Percentiles rank a stretch among this genome's conserved stretches.
These are phyloP conservation scores for Neonectria neomacrospora DNA, from an alignment of 2,329 filamentous ascomycete genomes.

Conservation along the genomic window DNA sequence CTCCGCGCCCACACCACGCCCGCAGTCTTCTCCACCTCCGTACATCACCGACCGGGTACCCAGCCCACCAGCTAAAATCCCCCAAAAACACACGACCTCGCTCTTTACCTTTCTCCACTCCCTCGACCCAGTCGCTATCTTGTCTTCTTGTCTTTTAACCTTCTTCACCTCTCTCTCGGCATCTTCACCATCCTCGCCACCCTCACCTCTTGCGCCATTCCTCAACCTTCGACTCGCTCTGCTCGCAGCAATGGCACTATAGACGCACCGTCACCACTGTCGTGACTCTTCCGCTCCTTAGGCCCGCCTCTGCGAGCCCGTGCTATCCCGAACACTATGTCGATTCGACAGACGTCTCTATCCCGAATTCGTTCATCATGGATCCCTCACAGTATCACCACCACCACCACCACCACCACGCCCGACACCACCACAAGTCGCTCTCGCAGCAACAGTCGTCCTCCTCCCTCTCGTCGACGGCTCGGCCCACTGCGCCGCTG, in stretches of 20 bases:
- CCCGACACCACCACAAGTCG: slow-evolving; percentile 41
- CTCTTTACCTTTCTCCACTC: slow-evolving; percentile 39
- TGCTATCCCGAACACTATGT: slow-evolving; percentile 40
- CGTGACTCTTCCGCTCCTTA: slow-evolving; percentile 36
- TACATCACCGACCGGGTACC: slow-evolving; percentile 43
- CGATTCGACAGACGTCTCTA: slow-evolving; percentile 40
- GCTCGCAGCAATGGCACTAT: slow-evolving; percentile 43
- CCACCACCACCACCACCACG: slow-evolving; percentile 37
- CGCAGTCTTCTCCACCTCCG: slow-evolving; percentile 37
- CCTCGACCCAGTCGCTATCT: slow-evolving; percentile 37
- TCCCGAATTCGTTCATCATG: slow-evolving; percentile 42
- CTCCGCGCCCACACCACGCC: slow-evolving; percentile 29
- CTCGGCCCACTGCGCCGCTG: slow-evolving; percentile 40
- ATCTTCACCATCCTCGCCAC: slow-evolving; percentile 19
- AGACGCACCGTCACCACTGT: slow-evolving; percentile 39
- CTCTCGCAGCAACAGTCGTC: slow-evolving; percentile 46
- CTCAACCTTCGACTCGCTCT: slow-evolving; percentile 19
- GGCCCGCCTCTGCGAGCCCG: slow-evolving; percentile 43
- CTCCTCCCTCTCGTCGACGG: slow-evolving; percentile 43
- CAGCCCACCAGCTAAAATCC: slow-evolving; percentile 40
- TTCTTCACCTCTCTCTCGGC: slow-evolving; percentile 31
- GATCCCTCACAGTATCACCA: slow-evolving; percentile 44
- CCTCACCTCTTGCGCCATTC: slow-evolving; percentile 8
- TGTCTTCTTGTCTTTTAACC: slow-evolving; percentile 32
- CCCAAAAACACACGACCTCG: slow-evolving; percentile 43